These are phyloP conservation scores for Trichoderma polysporum DNA, from an alignment of 2,329 filamentous ascomycete species.

Conservation along the genomic window DNA sequence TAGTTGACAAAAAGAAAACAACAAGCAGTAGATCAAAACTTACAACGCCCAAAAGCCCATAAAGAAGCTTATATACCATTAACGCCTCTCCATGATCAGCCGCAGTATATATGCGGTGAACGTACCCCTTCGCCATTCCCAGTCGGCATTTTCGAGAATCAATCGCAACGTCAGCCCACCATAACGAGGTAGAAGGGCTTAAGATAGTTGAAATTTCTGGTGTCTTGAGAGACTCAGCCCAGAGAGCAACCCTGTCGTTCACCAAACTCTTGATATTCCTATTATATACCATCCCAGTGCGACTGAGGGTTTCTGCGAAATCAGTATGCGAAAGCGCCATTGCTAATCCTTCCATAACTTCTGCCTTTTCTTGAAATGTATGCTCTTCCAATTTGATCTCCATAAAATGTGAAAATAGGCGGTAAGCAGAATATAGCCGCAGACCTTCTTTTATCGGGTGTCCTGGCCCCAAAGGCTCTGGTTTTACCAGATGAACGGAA, in stretches of 20 bases:
- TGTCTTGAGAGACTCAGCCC: slow-evolving; percentile 24
- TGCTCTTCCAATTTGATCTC: slow-evolving; percentile 24
- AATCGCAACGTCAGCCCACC: slow-evolving; percentile 26
- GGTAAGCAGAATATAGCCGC: slow-evolving; percentile 21
- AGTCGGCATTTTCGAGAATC: slow-evolving; percentile 25
- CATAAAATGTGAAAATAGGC: slow-evolving; percentile 25
- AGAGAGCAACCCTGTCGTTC: slow-evolving; percentile 21
- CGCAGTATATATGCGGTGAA: slow-evolving; percentile 24
- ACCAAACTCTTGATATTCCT: background rate
- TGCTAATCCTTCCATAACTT: slow-evolving; percentile 28
- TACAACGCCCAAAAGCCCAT: slow-evolving; percentile 23
- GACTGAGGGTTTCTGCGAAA: slow-evolving; percentile 23
- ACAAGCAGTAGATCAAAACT: background rate
- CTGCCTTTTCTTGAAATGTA: slow-evolving; percentile 21
- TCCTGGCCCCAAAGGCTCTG: background rate
- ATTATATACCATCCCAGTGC: background rate
- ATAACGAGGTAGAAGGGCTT: slow-evolving; percentile 20
- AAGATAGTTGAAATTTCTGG: slow-evolving; percentile 12
- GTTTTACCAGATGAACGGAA: slow-evolving; percentile 22
- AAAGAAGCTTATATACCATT: slow-evolving; percentile 21
- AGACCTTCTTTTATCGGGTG: background rate
- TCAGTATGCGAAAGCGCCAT: slow-evolving; percentile 23
- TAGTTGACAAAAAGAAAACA: no score
- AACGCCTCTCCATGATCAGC: slow-evolving; percentile 10
- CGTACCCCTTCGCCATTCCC: slow-evolving; percentile 24